Base-by-base conservation (phyloP, 441 rosid genomes). In the Adansonia gregorii region DNA sequence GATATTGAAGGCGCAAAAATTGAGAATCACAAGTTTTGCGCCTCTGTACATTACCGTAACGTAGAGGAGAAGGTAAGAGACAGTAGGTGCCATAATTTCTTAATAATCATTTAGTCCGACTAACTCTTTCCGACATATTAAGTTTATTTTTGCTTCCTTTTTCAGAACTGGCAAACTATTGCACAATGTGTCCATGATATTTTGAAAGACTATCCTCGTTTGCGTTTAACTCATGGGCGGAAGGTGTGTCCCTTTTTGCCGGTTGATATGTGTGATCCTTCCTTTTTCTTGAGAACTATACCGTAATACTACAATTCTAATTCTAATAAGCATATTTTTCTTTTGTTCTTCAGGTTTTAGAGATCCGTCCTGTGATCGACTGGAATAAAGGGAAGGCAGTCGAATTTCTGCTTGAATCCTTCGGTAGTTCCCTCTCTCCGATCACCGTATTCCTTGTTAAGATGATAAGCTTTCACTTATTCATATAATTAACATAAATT, bases 331-430 rank as follows among this genome's bases (percentile, higher is more conserved):
- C 46, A 27, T 52, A 46, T 24, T 46, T 67, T 17, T 45, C 72
- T 9, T 55, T 35, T 51, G 6, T 54, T 31, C 11, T 71, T 69
- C 76, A 95, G 99, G 99, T 95, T 83, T 92, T 95, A 85, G 99
- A 95, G 83, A 82, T 95, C 84, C 97, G 99, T 84, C 99, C 98
- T 58, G 88, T 78, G 79, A 91, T 95, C 71, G 91, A 95, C 70
- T 95, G 99, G 99, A 87, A 94, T 73, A 95, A 95, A 82, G 99
- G 99, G 73, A 91, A 89, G 86, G 98, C 98, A 31, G 97, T 92
- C 41, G 90, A 92, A 77, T 95, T 95, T 83, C 82, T 94, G 77
- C 93, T 94, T 2, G 94, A 94, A 74, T 90, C 97, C 75, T 94
- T 94, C 6, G 97, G 97, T 95, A 88, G 35, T 66, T 46, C 56